These are phyloP conservation scores for Floccularia luteovirens DNA, from an alignment of 768 basidiomycete species.

Conservation along the genomic window DNA sequence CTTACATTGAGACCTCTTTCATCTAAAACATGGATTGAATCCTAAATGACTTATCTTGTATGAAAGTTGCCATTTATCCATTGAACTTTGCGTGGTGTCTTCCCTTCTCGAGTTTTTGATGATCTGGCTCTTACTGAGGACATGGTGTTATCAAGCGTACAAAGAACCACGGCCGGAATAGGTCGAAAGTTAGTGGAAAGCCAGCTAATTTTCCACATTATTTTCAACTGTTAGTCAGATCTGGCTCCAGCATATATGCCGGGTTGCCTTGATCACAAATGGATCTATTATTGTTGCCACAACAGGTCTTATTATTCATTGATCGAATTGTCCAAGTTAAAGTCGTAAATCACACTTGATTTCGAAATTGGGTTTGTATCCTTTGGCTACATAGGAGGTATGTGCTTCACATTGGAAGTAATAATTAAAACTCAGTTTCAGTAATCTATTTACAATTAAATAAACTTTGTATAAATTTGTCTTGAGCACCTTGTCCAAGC, in stretches of 20 bases:
- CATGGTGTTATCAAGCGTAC: no score
- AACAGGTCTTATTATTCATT: no score
- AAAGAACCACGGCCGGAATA: no score
- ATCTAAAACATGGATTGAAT: conserved; percentile 36
- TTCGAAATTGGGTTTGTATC: background rate
- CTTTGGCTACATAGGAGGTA: background rate
- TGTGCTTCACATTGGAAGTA: background rate
- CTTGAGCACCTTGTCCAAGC: background rate
- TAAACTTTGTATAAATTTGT: background rate
- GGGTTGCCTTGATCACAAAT: no score
- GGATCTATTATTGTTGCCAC: no score
- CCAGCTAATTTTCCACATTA: no score
- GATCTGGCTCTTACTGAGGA: no score
- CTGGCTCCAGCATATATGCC: no score
- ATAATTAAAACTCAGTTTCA: background rate
- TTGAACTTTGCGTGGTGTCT: conserved; percentile 45
- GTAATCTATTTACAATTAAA: background rate
- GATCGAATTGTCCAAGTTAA: no score
- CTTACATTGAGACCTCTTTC: conserved; percentile 48
- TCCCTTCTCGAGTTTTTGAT: conserved; percentile 23
- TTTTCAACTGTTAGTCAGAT: no score
- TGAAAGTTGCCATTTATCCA: conserved; percentile 27
- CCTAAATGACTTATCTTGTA: conserved; percentile 3
- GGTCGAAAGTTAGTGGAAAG: no score
- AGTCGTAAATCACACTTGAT: no score